A percentile compares a stretch with the other conserved stretches of the same genome.
Evolutionary conservation across 2,329 filamentous ascomycete genomes (phyloP).

Genomic region (Neopestalotiopsis rosae): DNA sequence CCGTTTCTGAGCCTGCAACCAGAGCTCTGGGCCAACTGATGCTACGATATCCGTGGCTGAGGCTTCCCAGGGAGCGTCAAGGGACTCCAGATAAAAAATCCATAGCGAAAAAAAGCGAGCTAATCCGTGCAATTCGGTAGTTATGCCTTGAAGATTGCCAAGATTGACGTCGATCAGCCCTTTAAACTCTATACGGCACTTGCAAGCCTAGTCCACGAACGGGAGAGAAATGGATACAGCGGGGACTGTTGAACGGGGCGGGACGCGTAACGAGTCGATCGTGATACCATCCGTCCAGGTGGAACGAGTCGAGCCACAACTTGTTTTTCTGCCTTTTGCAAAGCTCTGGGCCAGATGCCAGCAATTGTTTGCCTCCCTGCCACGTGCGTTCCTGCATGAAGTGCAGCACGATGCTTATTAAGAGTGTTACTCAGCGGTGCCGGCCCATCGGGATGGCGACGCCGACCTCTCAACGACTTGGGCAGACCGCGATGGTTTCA

Average conservation of each 20-base stretch:
- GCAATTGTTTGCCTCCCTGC: neutral
- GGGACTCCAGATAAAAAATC: neutral
- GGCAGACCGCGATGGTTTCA: too few relatives aligned
- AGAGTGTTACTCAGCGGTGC: neutral
- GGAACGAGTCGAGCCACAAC: neutral
- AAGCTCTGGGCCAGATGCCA: too few relatives aligned
- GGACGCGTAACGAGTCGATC: neutral
- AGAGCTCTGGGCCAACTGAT: neutral
- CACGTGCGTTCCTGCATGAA: neutral
- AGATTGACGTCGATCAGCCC: neutral
- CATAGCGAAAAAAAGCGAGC: neutral
- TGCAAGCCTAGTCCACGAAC: neutral
- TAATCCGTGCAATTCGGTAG: neutral
- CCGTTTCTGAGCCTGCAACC: neutral
- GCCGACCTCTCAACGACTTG: too few relatives aligned
- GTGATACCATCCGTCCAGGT: neutral
- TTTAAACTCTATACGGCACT: slow-evolving; percentile 1
- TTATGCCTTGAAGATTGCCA: neutral
- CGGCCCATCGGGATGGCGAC: too few relatives aligned
- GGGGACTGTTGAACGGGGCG: neutral
- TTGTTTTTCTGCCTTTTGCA: too few relatives aligned
- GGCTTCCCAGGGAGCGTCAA: neutral
- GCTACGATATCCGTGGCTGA: neutral
- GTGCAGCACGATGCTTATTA: neutral
- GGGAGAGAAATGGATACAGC: neutral